Evolutionary conservation across 1,284 basidiomycete species (phyloP), one percentile per base, ranked within the genome.

Genomic region (Apiotrichum veenhuisii): DNA sequence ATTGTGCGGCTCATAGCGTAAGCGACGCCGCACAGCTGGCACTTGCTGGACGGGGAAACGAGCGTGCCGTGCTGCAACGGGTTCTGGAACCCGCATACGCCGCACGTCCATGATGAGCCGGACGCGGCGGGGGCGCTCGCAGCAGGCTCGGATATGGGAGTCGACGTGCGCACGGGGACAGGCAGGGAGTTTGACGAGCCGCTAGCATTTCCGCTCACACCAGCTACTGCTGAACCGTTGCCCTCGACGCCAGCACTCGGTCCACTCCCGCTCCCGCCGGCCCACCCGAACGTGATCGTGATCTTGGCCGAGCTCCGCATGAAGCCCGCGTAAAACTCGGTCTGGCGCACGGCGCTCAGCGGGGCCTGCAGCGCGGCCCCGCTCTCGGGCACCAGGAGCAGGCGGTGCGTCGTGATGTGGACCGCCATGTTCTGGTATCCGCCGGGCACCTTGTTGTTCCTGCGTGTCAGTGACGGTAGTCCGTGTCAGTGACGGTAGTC

Each of bases 281-380:
- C 11, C 46, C 46, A 48, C 11, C 73, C 72, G 30, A 94, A 80
- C 61, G 86, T 81, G 2, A 97, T 78, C 0, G 92, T 94, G 59
- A 96, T 83, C 77, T 98, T 98, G 5, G 95, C 71, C 0, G 88
- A 91, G 23, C 89, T 93, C 55, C 85, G 89, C 79, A 98, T 88
- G 59, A 98, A 86, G 3, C 95, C 94, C 3, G 87, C 86, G 72
- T 96, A 98, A 76, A 89, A 84, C 65, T 97, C 91, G 3, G 91
- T 95, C 67, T 88, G 87, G 1, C 80, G 78, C 52, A 98, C 81
- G 58, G 80, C 78, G 0, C 81, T 79, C 10, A 97, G 82, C 63
- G 71, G 64, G 30, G 79, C 65, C 54, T 87, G 83, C 60, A 89
- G 75, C 8, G 74, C 26, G 3, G 46, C 17, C 20, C 34, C 46